Percentiles rank a stretch among this genome's conserved stretches.
These are phyloP conservation scores for Solanum hybrid DNA, from an alignment of 305 asterid genomes.

Conservation along the genomic window DNA sequence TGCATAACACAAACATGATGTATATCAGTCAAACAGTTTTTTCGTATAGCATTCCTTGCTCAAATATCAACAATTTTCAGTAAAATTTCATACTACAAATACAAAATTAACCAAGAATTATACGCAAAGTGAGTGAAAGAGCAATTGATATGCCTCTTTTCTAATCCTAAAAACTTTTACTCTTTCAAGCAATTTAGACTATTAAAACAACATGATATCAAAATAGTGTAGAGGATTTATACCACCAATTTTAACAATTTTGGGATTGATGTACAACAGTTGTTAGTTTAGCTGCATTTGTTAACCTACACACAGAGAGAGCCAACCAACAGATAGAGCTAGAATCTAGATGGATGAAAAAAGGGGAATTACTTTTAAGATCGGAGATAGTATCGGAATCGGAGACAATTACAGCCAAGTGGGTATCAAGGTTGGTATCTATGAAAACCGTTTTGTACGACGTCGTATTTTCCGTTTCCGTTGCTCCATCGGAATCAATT, in stretches of 20 bases:
- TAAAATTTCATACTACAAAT: not conserved
- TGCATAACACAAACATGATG: conserved; percentile 15
- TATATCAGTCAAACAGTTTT: not conserved
- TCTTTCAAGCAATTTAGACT: not conserved
- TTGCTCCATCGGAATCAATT: conserved; percentile 10
- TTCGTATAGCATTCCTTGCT: not conserved
- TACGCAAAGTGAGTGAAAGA: not conserved
- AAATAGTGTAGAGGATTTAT: too few species aligned
- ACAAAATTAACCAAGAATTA: not conserved
- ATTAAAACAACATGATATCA: not conserved
- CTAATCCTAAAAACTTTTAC: not conserved
- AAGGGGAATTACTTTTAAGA: conserved; percentile 37
- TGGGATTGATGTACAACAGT: not conserved
- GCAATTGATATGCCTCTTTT: not conserved
- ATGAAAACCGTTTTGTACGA: conserved; percentile 29
- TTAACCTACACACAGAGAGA: not conserved
- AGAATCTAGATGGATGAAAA: not conserved
- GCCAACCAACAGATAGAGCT: not conserved
- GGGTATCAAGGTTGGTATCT: conserved; percentile 64
- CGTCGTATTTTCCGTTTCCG: conserved; percentile 6
- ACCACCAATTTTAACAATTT: not conserved
- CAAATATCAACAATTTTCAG: not conserved
- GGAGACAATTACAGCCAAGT: conserved; percentile 31
- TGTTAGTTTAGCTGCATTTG: not conserved
- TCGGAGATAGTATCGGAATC: conserved; percentile 38